These are phyloP conservation scores for Pichia insulana DNA, from an alignment of 805 yeast genomes.

Conservation along the genomic window DNA sequence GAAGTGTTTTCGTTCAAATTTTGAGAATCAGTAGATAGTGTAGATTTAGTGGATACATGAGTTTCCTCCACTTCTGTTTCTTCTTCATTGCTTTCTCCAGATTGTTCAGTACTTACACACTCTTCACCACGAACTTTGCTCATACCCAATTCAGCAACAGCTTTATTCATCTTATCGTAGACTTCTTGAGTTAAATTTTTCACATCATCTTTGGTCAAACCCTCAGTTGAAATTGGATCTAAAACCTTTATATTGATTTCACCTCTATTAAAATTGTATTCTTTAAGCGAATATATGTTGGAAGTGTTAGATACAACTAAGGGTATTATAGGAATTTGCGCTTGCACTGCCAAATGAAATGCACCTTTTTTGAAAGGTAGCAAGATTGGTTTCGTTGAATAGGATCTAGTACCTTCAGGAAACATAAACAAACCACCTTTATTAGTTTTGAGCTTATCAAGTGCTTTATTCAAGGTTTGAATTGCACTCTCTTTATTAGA, in stretches of 20 bases:
- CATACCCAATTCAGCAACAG: conserved; percentile 35
- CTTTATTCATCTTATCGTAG: conserved; percentile 46
- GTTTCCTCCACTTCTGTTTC: background rate
- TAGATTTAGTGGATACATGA: background rate
- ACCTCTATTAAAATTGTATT: conserved; percentile 66
- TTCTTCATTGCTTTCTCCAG: background rate
- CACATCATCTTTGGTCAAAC: conserved; percentile 65
- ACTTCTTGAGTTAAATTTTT: conserved; percentile 47
- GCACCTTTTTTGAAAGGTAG: conserved; percentile 96
- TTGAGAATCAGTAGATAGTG: background rate
- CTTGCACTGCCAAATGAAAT: conserved; percentile 93
- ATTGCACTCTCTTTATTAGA: conserved; percentile 67
- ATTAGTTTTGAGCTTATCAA: conserved; percentile 47
- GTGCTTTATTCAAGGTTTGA: conserved; percentile 62
- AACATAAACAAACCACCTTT: conserved; percentile 79
- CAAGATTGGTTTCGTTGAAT: conserved; percentile 54
- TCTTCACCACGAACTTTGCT: conserved; percentile 26
- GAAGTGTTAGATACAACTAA: conserved; percentile 82
- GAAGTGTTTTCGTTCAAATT: conserved; percentile 2
- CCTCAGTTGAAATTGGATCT: conserved; percentile 69
- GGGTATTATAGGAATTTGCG: conserved; percentile 83
- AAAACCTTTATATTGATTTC: conserved; percentile 70
- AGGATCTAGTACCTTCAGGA: conserved; percentile 97
- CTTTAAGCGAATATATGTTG: conserved; percentile 51
- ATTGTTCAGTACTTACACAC: background rate